Evolutionary conservation across 1,139 yeast species (phyloP), one percentile per base, ranked within the genome.

Genomic region (Zhuliangozyma parablackwelliae): DNA sequence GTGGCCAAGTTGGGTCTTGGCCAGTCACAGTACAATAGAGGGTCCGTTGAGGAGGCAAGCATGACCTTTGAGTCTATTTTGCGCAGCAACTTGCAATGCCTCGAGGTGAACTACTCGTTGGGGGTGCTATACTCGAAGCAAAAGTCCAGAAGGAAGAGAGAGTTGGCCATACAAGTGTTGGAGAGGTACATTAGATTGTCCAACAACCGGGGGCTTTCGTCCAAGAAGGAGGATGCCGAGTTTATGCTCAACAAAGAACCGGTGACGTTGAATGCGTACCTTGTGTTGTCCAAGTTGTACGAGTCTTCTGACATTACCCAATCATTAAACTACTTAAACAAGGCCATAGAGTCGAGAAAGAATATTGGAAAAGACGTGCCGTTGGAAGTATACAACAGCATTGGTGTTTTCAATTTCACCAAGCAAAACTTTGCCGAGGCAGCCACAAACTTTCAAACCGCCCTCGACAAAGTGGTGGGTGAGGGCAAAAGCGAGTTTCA

Each of bases 1-100:
- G 68, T 85, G 27, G 82, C 97, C 1, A 78, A 80, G 49, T 66
- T 90, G 39, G 97, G 96, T 24, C 73, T 86, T 44, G 97, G 95
- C 0, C 94, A 88, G 57, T 78, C 96, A 3, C 92, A 88, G 54
- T 74, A 82, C 43, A 72, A 80, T 41, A 80, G 89, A 55, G 79
- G 83, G 27, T 80, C 86, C 34, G 60, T 75, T 11, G 90, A 88
- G 49, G 97, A 90, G 54, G 94, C 97, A 10, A 78, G 83, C 43
- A 72, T 90, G 46, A 82, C 96, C 0, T 84, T 86, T 53, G 97
- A 92, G 55, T 78, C 78, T 32, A 69, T 88, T 36, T 73, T 82
- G 40, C 79, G 83, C 47, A 69, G 75, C 21, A 73, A 82, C 50
- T 82, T 88, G 16, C 82, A 80, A 50, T 74, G 86, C 39, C 66